These are phyloP conservation scores for Umbellularia californica DNA, from an alignment of 164 flowering plant species.

Conservation along the genomic window DNA sequence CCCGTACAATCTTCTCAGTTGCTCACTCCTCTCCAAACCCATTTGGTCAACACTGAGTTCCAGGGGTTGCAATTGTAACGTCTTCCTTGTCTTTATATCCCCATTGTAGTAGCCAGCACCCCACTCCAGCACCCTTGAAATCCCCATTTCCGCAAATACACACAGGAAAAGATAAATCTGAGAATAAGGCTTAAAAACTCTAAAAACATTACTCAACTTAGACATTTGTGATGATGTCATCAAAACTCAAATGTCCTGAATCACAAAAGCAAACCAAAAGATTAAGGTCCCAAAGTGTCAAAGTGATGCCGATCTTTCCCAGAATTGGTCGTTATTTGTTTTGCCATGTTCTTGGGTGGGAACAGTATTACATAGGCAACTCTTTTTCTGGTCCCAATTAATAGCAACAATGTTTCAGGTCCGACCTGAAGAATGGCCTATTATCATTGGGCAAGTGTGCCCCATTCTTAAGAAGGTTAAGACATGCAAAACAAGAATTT, in stretches of 20 bases:
- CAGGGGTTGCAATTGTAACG: constrained; percentile 57
- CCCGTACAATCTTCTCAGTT: constrained; percentile 70
- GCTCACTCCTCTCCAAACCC: constrained; percentile 82
- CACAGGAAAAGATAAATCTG: not conserved
- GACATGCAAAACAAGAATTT: not conserved
- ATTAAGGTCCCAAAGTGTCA: too few relatives aligned
- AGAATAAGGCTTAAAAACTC: not conserved
- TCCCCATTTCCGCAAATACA: not conserved
- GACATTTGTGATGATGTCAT: too few relatives aligned
- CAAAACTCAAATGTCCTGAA: too few relatives aligned
- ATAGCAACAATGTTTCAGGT: not conserved
- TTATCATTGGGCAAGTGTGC: not conserved
- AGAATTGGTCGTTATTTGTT: too few relatives aligned
- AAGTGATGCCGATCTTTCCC: too few relatives aligned
- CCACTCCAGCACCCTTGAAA: constrained; percentile 73
- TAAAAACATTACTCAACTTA: too few relatives aligned
- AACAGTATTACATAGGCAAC: too few relatives aligned
- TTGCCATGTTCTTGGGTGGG: too few relatives aligned
- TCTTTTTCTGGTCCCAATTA: too few relatives aligned
- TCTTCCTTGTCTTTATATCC: constrained; percentile 90
- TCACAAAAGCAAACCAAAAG: too few relatives aligned
- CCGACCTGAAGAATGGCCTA: not conserved
- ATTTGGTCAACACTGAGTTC: constrained; percentile 55
- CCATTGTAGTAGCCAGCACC: constrained; percentile 92
- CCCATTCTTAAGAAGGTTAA: not conserved